These are phyloP conservation scores for Rutstroemia sp. DNA, from an alignment of 2,329 filamentous ascomycete genomes.

Conservation along the genomic window DNA sequence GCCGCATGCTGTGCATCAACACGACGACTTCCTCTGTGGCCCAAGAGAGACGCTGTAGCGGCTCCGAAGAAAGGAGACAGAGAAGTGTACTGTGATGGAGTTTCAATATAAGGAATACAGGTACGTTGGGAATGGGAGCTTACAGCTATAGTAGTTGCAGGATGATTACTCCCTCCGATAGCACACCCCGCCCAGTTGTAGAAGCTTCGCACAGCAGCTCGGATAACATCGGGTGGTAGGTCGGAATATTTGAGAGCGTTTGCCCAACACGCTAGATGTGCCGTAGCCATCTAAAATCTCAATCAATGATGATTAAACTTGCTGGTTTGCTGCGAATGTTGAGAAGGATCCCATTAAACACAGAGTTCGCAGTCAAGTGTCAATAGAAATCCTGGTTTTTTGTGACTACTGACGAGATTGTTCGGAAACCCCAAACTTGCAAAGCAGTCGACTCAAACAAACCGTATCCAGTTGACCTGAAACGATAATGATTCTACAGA, in stretches of 20 bases:
- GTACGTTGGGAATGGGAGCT: not conserved
- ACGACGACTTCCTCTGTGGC: slow-evolving; percentile 23
- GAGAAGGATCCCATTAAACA: not conserved
- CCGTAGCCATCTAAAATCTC: slow-evolving; percentile 35
- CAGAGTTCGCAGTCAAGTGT: not conserved
- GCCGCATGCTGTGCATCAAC: slow-evolving; percentile 42
- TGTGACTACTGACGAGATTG: not conserved
- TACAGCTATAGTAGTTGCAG: slow-evolving; percentile 16
- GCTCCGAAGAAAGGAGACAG: slow-evolving; percentile 28
- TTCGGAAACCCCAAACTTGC: not conserved
- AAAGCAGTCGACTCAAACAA: too few relatives aligned
- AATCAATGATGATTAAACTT: too few relatives aligned
- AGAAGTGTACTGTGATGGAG: slow-evolving; percentile 17
- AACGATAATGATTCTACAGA: too few relatives aligned
- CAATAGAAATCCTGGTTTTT: not conserved
- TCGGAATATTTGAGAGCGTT: slow-evolving; percentile 34
- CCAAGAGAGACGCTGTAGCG: slow-evolving; percentile 29
- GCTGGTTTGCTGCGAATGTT: not conserved
- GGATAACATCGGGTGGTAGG: slow-evolving; percentile 34
- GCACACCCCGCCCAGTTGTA: slow-evolving; percentile 49
- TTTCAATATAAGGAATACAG: not conserved
- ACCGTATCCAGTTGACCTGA: too few relatives aligned
- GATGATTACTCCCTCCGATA: slow-evolving; percentile 38
- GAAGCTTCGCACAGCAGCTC: slow-evolving; percentile 39
- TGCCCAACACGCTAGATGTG: slow-evolving; percentile 41